Evolutionary conservation across 2,329 filamentous ascomycete species (phyloP).

Genomic region (Fusarium pseudonygamai): DNA sequence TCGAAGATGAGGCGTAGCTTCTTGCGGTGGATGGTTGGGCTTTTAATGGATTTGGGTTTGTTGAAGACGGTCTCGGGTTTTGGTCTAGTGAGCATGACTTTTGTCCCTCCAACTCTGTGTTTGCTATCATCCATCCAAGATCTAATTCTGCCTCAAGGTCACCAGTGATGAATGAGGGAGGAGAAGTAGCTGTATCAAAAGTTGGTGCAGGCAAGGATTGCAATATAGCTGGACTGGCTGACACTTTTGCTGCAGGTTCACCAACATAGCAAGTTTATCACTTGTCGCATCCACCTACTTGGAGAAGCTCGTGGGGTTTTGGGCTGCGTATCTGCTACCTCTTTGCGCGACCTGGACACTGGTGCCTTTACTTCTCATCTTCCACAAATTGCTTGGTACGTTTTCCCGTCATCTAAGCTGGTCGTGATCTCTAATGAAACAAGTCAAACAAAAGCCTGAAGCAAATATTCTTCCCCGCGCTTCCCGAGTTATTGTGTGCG

Average conservation of each 20-base stretch:
- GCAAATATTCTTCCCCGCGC: not conserved
- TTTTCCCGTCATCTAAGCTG: too few relatives aligned
- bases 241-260: not conserved
- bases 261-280: not conserved
- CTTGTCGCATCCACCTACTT: not conserved
- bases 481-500: not conserved
- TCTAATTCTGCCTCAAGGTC: not conserved
- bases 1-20: not conserved
- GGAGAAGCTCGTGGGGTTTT: not conserved
- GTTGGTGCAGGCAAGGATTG: not conserved
- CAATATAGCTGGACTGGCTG: not conserved
- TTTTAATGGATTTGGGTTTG: not conserved
- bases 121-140: not conserved
- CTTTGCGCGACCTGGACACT: not conserved
- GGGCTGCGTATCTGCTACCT: not conserved
- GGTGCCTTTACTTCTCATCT: not conserved
- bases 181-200: not conserved
- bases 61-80: not conserved
- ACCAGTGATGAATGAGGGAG: not conserved
- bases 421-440: fast-evolving
- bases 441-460: not conserved
- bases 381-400: not conserved
- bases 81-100: not conserved
- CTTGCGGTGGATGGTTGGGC: not conserved
- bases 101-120: not conserved